Base-by-base conservation (phyloP, 352 stramenopile genomes). In the Pythium brachiatum region DNA sequence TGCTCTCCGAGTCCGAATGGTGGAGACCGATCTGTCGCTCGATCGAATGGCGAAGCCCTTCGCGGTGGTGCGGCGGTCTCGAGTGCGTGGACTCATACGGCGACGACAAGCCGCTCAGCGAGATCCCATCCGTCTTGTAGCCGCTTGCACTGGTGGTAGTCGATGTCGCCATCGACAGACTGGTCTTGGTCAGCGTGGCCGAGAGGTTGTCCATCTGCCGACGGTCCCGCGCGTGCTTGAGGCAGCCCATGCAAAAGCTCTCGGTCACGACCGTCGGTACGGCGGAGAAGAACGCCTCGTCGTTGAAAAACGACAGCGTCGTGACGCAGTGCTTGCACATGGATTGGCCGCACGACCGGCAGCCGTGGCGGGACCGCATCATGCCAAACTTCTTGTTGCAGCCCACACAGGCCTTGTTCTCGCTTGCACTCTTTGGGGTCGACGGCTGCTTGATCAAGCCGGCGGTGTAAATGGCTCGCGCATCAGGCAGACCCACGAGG, bases 281-380 rank as follows among this genome's bases (percentile, higher is more conserved):
- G 5, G 58, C 26, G 13, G 48, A 34, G 50, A 51, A 68, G 4
- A 62, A 36, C 3, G 47, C 55, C 39, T 68, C 62, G 20, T 74
- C 68, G 53, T 74, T 74, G 58, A 74, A 71, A n/a, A 74, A 60
- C 32, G 60, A 62, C 34, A 74, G 41, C 18, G 31, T 62, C 23
- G 54, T 66, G 15, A 69, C 52, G 63, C 68, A 74, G 55, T 66
- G 41, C 56, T 69, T 68, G 60, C 68, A 74, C 47, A 70, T 62
- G 13, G 48, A 62, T 25, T 56, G 43, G 43, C 63, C 60, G 59
- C 68, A 74, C 43, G 57, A 39, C 11, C 68, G 59, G 36, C 68
- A 74, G 15, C 23, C 57, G 36, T 69, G 53, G n/a, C 63, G 62
- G 2, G 65, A 50, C 3, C 68, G 68, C 27, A 74, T 39, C 34